These are phyloP conservation scores for Acanthamoeba polyphaga DNA, from an alignment of 208 protist species.

Conservation along the genomic window DNA sequence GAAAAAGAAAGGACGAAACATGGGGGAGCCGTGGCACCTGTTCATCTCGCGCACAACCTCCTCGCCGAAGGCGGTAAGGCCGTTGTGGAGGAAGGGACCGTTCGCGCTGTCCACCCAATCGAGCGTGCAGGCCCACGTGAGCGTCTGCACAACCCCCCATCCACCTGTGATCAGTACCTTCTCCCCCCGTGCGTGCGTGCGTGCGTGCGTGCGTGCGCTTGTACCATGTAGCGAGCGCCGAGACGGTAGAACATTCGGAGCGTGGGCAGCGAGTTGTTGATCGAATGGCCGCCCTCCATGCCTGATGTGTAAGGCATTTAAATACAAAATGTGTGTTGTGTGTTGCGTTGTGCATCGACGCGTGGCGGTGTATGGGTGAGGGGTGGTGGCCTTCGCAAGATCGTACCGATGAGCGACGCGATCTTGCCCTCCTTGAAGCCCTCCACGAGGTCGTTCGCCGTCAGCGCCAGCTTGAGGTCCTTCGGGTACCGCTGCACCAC, in stretches of 20 bases:
- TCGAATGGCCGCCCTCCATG: conserved; percentile 64
- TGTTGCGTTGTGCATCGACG: too few relatives aligned
- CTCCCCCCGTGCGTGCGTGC: too few relatives aligned
- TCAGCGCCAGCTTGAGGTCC: neutral
- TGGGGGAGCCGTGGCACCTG: neutral
- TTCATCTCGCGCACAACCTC: conserved; percentile 34
- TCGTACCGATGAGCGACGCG: conserved; percentile 34
- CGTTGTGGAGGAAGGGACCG: conserved; percentile 17
- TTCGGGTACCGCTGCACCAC: neutral
- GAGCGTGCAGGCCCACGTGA: conserved; percentile 2
- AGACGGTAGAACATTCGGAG: conserved; percentile 57
- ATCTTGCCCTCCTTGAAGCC: conserved; percentile 46
- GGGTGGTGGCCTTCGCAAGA: neutral
- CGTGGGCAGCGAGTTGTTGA: conserved; percentile 29
- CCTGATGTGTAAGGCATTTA: neutral
- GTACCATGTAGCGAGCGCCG: conserved; percentile 44
- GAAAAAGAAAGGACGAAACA: neutral
- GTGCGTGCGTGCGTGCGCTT: too few relatives aligned
- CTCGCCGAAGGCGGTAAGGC: conserved; percentile 25
- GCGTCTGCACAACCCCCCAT: neutral
- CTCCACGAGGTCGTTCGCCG: conserved; percentile 6
- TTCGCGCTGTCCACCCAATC: conserved; percentile 27
- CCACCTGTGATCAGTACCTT: neutral
- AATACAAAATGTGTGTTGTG: too few relatives aligned
- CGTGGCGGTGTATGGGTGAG: too few relatives aligned